These are phyloP conservation scores for Saitozyma sp. DNA, from an alignment of 768 basidiomycete genomes.

Conservation along the genomic window DNA sequence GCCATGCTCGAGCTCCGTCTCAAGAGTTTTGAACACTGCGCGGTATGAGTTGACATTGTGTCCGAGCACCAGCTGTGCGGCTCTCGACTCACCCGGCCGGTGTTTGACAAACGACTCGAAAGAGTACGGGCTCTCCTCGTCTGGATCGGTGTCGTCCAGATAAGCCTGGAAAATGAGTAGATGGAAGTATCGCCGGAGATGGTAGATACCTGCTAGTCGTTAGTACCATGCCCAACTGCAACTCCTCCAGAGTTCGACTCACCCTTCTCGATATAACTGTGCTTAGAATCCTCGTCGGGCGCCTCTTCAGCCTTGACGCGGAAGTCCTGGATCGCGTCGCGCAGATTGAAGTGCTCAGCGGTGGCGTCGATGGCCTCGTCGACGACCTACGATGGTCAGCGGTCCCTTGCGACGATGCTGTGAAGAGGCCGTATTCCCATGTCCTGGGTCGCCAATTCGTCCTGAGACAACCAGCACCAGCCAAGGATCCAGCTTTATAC, in stretches of 20 bases:
- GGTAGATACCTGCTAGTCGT: conserved; percentile 64
- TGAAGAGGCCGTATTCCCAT: too few relatives aligned
- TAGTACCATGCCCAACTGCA: not conserved
- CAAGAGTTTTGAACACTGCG: conserved; percentile 88
- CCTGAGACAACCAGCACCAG: not conserved
- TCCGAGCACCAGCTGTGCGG: not conserved
- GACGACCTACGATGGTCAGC: conserved; percentile 35
- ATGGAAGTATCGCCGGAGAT: conserved; percentile 79
- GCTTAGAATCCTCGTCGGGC: conserved; percentile 69
- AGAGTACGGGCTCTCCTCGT: conserved; percentile 57
- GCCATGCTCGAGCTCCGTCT: conserved; percentile 81
- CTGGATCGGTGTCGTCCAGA: conserved; percentile 74
- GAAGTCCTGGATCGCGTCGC: conserved; percentile 83
- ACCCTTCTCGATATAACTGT: conserved; percentile 71
- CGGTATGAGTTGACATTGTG: not conserved
- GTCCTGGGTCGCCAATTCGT: too few relatives aligned
- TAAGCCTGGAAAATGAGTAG: conserved; percentile 89
- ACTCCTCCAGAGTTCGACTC: conserved; percentile 10
- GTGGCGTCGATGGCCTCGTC: conserved; percentile 74
- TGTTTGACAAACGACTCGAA: conserved; percentile 81
- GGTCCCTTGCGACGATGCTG: too few relatives aligned
- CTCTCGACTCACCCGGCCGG: conserved; percentile 66
- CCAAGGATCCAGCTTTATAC: too few relatives aligned
- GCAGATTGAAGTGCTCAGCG: conserved; percentile 75
- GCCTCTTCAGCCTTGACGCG: conserved; percentile 75